Evolutionary conservation across 768 basidiomycete genomes (phyloP), one percentile per base, ranked within the genome.

Genomic region (Rubroboletus satanas): DNA sequence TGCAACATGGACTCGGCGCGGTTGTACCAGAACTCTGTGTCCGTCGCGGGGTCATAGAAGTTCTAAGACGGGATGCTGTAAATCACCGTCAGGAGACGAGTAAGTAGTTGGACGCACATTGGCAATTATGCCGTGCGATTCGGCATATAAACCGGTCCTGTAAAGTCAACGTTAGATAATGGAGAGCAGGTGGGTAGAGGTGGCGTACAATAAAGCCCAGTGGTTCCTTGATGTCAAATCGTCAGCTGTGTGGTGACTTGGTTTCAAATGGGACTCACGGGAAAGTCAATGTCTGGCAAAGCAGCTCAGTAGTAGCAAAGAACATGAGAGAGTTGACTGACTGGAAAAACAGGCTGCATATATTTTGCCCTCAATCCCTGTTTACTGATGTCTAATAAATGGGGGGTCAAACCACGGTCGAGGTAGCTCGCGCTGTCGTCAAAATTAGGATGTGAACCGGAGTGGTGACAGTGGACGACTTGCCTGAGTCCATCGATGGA

Each of bases 41-140:
- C 56, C 0, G 77, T 76, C 14, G 64, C 65, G 0, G 91, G 92
- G 68, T 95, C 93, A 82, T 84, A 94, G 68, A 96, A 97, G 62
- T 90, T 88, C 90, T 93, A 63, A 17, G 41, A 23, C 7, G 9
- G 17, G 39, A 42, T 4, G 5, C 12, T n/a, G 38, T 54, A 12
- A 52, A 26, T 43, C 11, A 52, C 12, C 32, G 39, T 28, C 28
- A 45, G 21, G 6, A 49, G 6, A 44, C 7, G 28, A 37, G 8
- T 12, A 7, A 37, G 7, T 12, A 7, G 11, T 17, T 28, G 18
- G 3, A 66, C 81, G 23, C 64, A 92, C 90, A 63, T 96, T 97
- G 12, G 83, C 93, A 23, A 97, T 81, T 44, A 97, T 93, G 12
- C 93, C 93, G 68, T 96, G 92, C 21, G 89, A 88, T 70, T 95